These are phyloP conservation scores for Polysphondylium violaceum DNA, from an alignment of 78 protist species.

Conservation along the genomic window DNA sequence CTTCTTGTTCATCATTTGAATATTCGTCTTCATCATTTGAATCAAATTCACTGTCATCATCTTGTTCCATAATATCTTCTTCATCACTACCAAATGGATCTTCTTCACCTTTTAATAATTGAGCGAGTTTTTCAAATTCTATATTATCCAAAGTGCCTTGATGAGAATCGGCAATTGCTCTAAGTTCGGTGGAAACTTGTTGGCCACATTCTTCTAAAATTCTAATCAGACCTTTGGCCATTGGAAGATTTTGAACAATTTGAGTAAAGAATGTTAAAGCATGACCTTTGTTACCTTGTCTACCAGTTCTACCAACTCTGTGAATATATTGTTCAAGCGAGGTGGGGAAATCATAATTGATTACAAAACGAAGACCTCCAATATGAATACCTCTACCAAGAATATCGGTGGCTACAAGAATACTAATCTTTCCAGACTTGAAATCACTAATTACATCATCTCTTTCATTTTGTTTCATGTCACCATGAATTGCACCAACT, in stretches of 20 bases:
- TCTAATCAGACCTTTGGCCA: conserved; percentile 61
- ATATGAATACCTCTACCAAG: conserved; percentile 99
- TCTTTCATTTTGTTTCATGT: conserved; percentile 98
- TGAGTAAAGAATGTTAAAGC: conserved; percentile 90
- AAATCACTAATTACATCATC: conserved; percentile 91
- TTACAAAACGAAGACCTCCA: conserved; percentile 93
- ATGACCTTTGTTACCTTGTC: conserved; percentile 94
- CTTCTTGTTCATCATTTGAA: neutral
- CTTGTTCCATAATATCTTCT: neutral
- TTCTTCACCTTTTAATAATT: conserved; percentile 2
- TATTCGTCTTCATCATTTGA: neutral
- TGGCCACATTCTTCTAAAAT: conserved; percentile 67
- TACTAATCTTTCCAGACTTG: conserved; percentile 83
- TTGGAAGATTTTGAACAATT: conserved; percentile 5
- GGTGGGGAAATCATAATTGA: conserved; percentile 98
- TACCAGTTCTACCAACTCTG: conserved; percentile 89
- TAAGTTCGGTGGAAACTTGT: conserved; percentile 18
- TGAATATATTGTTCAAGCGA: conserved; percentile 95
- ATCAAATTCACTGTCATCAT: neutral
- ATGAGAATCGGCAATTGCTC: neutral
- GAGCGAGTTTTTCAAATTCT: neutral
- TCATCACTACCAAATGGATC: neutral
- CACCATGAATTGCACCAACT: conserved; percentile 97
- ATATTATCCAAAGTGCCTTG: neutral
- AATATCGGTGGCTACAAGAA: conserved; percentile 98